Base-by-base conservation (phyloP, 371 early-diverging fungal genomes). In the Mortierella sp. region DNA sequence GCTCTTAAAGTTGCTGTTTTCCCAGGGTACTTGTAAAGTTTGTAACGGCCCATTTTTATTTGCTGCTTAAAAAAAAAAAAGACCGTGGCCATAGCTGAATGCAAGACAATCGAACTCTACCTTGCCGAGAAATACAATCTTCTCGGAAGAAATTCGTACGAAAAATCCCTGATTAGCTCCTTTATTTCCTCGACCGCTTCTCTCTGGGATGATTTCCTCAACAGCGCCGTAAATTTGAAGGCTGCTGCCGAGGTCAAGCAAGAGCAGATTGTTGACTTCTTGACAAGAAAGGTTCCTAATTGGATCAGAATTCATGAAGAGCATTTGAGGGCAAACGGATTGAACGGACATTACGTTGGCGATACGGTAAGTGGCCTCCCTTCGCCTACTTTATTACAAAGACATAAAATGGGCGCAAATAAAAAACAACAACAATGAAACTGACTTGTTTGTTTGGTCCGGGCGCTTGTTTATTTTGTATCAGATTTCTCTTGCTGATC, bases 221-320 rank as follows among this genome's bases (percentile, higher is more conserved):
- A 2, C 5, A 14, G 61, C 1, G 54, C 52, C 24, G 16, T 43
- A 2, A 28, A 22, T 18, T 47, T 74, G 24, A 45, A 64, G 30
- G 72, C 64, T 0, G 0, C 55, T 11, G 37, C 65, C 20, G 75
- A 74, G 30, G 67, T 68, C n/a, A 71, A 62, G 14, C 66, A 69
- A 40, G 73, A 68, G 5, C 64, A 66, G 47, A 30, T 71, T 11
- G 39, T 3, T 0, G 2, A 6, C 9, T 70, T 68, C 26, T 5
- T 72, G 35, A 45, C 66, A 0, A 55, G 5, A 1, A 71, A 62
- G 30, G 61, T 72, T 39, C 72, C 80, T 0, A 61, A 57, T 1
- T 80, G 80, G 80, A 62, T 75, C 37, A 45, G 66, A 0, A 69
- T 80, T 60, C 80, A 80, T 64, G 80, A 80, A n/a, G 39, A 68